Base-by-base conservation (phyloP, 164 flowering plant genomes). In the Berberis vulgaris region DNA sequence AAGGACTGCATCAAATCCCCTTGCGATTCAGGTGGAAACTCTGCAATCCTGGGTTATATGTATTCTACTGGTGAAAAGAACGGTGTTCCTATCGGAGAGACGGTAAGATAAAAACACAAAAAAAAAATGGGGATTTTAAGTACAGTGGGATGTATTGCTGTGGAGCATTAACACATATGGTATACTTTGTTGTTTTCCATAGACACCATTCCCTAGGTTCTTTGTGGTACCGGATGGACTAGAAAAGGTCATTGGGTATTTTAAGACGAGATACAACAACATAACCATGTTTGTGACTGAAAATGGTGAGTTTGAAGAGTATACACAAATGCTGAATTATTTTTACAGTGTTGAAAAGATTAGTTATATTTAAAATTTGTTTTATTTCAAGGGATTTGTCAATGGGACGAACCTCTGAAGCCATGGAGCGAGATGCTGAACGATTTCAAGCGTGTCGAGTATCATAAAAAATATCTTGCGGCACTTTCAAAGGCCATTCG, bases 161-260 rank as follows among this genome's bases (percentile, higher is more conserved):
- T 26, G 3, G 9, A 39, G 10, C 42, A 57, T 38, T 41, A 40
- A 39, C 41, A 5, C 1, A n/a, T n/a, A 49, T 54, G 41, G 45
- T 8, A 6, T 43, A 49, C 7, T 53, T 49, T 40, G 26, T 7
- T 41, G 47, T 53, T 66, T 59, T 39, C 5, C 5, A 26, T 76
- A 83, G 86, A 79, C 80, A 3, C 79, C 72, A 46, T 60, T 68
- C 60, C 43, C 54, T 0, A 42, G 50, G 1, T 77, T 79, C 57
- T 80, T 67, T 59, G 73, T 80, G 5, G 87, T 83, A 57, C 91
- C 91, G 43, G 54, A 74, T 60, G 88, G 85, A 59, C 64, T 86
- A 79, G 86, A 82, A 69, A 72, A 76, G 59, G 54, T 78, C 2
- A 63, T 86, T 3, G 49, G 67, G 43, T 79, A 80, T 60, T n/a